phyloP scores from a whole-genome alignment of 805 yeast species.

The Saccharomyces jurei region DNA sequence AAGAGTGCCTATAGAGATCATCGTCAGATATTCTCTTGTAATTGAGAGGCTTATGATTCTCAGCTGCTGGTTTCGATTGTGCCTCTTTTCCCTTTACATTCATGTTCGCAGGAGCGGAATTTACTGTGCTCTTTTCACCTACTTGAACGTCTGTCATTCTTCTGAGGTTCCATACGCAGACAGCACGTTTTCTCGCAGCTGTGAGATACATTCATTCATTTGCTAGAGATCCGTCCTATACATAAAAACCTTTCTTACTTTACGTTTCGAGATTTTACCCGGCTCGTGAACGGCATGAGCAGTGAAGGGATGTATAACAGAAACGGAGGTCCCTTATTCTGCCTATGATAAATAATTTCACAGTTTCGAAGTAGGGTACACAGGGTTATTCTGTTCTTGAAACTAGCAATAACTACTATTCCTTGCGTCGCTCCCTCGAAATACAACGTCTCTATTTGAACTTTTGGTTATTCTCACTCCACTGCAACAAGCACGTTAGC shows the following conservation, averaged over 20 bases:
- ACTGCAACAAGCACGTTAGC: neutral
- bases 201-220: neutral
- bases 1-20: slow-evolving; percentile 78
- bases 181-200: neutral
- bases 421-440: neutral
- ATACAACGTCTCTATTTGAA: neutral
- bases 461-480: neutral
- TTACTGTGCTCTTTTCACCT: neutral
- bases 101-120: neutral
- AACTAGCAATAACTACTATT: neutral
- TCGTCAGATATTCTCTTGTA: slow-evolving; percentile 54
- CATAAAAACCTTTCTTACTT: neutral
- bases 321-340: neutral
- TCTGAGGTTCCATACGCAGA: neutral
- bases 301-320: neutral
- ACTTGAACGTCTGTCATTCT: neutral
- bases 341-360: neutral
- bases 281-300: neutral
- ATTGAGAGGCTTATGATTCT: slow-evolving; percentile 10
- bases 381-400: neutral
- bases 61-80: neutral
- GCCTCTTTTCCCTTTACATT: neutral
- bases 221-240: neutral
- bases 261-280: neutral
- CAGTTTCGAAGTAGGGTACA: neutral